Conservation (phyloP, 2,329 filamentous ascomycete species). For the Penicillium sp. region DNA sequence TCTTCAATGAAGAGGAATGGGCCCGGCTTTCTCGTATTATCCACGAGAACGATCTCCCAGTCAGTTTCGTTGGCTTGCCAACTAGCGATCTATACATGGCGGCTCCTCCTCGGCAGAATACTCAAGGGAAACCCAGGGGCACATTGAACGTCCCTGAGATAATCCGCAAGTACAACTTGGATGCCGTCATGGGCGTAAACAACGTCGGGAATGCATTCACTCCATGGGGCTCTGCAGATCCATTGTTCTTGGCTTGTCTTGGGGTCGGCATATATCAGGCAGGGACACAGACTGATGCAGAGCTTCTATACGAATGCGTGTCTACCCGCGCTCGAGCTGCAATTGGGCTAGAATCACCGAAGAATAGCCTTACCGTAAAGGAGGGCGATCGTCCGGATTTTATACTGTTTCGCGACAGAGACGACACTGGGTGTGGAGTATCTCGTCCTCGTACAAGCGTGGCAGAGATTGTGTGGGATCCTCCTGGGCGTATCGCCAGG, state of each 20-base stretch:
- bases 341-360: slow-evolving; percentile 26
- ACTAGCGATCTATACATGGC: slow-evolving; percentile 72
- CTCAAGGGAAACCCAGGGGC: slow-evolving; percentile 46
- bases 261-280: slow-evolving; percentile 64
- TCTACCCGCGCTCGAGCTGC: slow-evolving; percentile 41
- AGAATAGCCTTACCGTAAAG: slow-evolving; percentile 6
- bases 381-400: slow-evolving; percentile 17
- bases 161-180: slow-evolving; percentile 54
- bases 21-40: slow-evolving; percentile 46
- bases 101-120: slow-evolving; percentile 36
- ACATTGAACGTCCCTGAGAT: slow-evolving; percentile 59
- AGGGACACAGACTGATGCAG: slow-evolving; percentile 56
- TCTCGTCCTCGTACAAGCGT: slow-evolving; percentile 27
- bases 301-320: slow-evolving; percentile 54
- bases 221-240: slow-evolving; percentile 63
- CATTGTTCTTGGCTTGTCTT: slow-evolving; percentile 57
- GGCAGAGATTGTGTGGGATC: slow-evolving; percentile 39
- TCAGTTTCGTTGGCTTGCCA: slow-evolving; percentile 64
- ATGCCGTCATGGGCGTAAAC: slow-evolving; percentile 61
- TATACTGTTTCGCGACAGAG: slow-evolving; percentile 24
- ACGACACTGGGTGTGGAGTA: slow-evolving; percentile 30
- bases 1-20: slow-evolving; percentile 52
- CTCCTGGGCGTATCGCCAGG: slow-evolving; percentile 26
- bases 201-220: slow-evolving; percentile 73
- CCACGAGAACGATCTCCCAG: slow-evolving; percentile 46